phyloP scores from a whole-genome alignment of 1,139 yeast species.

The Blastobotrys indianensis region DNA sequence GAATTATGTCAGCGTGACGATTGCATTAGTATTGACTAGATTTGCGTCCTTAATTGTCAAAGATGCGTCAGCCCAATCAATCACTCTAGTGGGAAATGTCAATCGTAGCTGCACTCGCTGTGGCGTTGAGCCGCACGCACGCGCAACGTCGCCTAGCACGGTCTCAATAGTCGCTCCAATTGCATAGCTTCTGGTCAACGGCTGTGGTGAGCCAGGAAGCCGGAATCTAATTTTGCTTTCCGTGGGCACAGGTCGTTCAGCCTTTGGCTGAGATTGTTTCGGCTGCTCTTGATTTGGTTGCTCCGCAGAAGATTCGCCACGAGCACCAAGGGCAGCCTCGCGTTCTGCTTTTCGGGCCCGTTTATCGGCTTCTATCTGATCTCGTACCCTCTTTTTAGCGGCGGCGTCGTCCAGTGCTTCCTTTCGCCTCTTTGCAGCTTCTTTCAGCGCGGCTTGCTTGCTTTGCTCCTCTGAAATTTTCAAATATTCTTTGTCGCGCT shows the following conservation, averaged over 20 bases:
- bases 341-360: slow-evolving; percentile 28
- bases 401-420: slow-evolving; percentile 32
- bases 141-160: slow-evolving; percentile 28
- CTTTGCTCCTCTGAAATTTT: slow-evolving; percentile 31
- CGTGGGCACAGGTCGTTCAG: slow-evolving; percentile 19
- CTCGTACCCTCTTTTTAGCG: slow-evolving; percentile 34
- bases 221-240: slow-evolving; percentile 32
- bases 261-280: slow-evolving; percentile 9
- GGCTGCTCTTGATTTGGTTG: slow-evolving; percentile 2
- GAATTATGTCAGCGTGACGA: slow-evolving; percentile 14
- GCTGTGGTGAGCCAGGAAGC: slow-evolving; percentile 23
- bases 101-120: slow-evolving; percentile 25
- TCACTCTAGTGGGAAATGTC: slow-evolving; percentile 32
- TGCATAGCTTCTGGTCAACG: slow-evolving; percentile 28
- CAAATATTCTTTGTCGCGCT: slow-evolving; percentile 30
- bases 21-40: slow-evolving; percentile 28
- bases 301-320: neutral
- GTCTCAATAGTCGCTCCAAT: slow-evolving; percentile 28
- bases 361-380: slow-evolving; percentile 36
- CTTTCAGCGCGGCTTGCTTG: slow-evolving; percentile 31
- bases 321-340: slow-evolving; percentile 11
- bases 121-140: slow-evolving; percentile 23
- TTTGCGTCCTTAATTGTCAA: slow-evolving; percentile 29
- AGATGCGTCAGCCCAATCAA: slow-evolving; percentile 21
- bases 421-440: slow-evolving; percentile 31